Evolutionary conservation across 371 early-diverging fungal genomes (phyloP).

Genomic region (Actinomortierella ambigua): DNA sequence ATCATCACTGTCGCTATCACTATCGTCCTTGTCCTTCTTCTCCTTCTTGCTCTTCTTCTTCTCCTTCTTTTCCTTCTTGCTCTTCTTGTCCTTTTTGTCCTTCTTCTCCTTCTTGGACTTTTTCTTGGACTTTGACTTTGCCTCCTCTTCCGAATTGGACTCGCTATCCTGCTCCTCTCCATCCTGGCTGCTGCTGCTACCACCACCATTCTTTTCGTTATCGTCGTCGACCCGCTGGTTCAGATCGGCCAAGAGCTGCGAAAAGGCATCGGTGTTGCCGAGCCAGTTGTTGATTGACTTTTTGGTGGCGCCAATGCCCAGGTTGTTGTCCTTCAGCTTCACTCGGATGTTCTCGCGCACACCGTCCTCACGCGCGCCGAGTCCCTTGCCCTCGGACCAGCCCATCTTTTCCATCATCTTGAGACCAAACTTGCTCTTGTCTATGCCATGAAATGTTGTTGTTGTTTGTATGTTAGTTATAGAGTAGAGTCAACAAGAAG

Average conservation of each 20-base stretch:
- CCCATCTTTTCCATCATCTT: conserved; percentile 95
- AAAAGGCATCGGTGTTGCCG: conserved; percentile 88
- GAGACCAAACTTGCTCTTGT: conserved; percentile 86
- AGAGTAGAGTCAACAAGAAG: no score
- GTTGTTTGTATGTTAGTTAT: no score
- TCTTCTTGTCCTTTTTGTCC: conserved; percentile 40
- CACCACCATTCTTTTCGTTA: conserved; percentile 21
- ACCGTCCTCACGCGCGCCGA: conserved; percentile 90
- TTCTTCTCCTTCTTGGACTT: conserved; percentile 18
- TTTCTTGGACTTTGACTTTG: conserved; percentile 23
- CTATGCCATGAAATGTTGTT: conserved; percentile 46
- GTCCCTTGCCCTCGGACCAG: conserved; percentile 93
- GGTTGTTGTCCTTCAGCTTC: conserved; percentile 74
- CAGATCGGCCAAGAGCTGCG: conserved; percentile 79
- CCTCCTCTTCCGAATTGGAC: conserved; percentile 28
- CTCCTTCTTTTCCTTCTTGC: conserved; percentile 41
- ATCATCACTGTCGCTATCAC: conserved; percentile 41
- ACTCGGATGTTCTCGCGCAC: conserved; percentile 80
- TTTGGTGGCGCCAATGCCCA: conserved; percentile 89
- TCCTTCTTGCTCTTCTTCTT: conserved; percentile 44
- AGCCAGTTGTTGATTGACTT: conserved; percentile 93
- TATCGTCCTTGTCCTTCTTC: conserved; percentile 42
- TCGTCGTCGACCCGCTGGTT: conserved; percentile 55
- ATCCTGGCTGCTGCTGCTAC: conserved; percentile 14
- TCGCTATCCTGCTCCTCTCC: conserved; percentile 34